Evolutionary conservation across 768 basidiomycete species (phyloP).

Genomic region (Auricularia cornea): DNA sequence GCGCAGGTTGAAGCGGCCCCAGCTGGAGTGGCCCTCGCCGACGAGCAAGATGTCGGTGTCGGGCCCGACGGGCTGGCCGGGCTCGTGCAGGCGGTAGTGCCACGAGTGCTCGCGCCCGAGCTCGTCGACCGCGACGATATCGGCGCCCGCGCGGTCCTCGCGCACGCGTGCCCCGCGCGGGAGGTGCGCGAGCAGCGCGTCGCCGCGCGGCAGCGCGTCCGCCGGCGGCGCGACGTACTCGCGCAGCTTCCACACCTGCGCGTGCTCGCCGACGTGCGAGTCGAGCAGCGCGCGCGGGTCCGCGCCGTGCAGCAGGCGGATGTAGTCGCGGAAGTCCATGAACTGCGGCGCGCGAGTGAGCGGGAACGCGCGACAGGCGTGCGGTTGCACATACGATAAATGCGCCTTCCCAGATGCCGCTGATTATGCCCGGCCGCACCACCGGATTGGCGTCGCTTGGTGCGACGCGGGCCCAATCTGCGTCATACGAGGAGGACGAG

Average conservation of each 20-base stretch:
- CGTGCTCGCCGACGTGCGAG: constrained; percentile 71
- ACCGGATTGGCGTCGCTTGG: neutral
- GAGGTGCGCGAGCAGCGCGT: constrained; percentile 55
- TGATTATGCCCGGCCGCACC: constrained; percentile 6
- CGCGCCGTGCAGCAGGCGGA: constrained; percentile 61
- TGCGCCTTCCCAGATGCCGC: constrained; percentile 12
- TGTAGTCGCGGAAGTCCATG: constrained; percentile 79
- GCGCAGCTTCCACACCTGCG: constrained; percentile 82
- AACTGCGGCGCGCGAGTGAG: constrained; percentile 40
- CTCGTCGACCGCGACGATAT: constrained; percentile 6
- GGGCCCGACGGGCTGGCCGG: constrained; percentile 11
- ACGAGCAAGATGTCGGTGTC: constrained; percentile 59
- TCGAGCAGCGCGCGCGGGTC: constrained; percentile 59
- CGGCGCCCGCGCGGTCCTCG: constrained; percentile 35
- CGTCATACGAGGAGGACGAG: neutral
- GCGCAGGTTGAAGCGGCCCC: constrained; percentile 77
- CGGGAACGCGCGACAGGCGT: no score
- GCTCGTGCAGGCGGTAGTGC: neutral
- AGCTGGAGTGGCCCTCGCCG: constrained; percentile 85
- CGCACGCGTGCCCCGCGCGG: constrained; percentile 43
- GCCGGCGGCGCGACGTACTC: constrained; percentile 38
- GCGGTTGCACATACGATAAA: constrained; percentile 9
- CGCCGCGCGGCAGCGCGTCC: constrained; percentile 40
- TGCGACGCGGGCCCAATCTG: neutral
- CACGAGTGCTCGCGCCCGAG: constrained; percentile 27